A percentile compares a stretch with the other conserved stretches of the same genome.
phyloP scores from a whole-genome alignment of 2,329 filamentous ascomycete genomes.

The Colletotrichum kahawae region DNA sequence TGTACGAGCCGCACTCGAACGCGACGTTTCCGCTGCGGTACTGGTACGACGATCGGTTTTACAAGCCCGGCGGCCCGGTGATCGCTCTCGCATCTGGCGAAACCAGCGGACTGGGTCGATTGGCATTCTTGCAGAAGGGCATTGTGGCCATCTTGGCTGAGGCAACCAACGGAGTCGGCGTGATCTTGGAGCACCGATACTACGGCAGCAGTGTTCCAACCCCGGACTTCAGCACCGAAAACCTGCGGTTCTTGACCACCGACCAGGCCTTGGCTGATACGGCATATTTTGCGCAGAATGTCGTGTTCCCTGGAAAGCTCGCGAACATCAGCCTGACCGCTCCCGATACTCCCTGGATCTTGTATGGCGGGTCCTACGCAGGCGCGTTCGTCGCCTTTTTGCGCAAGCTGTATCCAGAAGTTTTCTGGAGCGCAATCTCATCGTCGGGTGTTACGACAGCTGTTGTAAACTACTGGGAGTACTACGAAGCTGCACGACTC shows the following conservation, averaged over 20 bases:
- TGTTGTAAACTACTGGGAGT: constrained; percentile 77
- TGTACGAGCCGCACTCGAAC: constrained; percentile 78
- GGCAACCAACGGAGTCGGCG: constrained; percentile 75
- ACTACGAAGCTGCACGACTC: constrained; percentile 55
- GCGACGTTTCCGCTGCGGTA: constrained; percentile 75
- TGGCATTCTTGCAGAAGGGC: constrained; percentile 78
- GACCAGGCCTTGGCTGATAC: constrained; percentile 83
- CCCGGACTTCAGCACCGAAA: constrained; percentile 67
- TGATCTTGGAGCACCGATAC: constrained; percentile 87
- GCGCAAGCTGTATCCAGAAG: constrained; percentile 76
- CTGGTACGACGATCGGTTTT: constrained; percentile 81
- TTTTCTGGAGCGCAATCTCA: constrained; percentile 80
- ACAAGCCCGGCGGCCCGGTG: constrained; percentile 79
- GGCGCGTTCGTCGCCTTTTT: constrained; percentile 80
- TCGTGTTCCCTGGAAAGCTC: constrained; percentile 69
- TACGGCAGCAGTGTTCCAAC: constrained; percentile 80
- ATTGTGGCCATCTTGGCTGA: constrained; percentile 74
- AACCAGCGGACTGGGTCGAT: constrained; percentile 62
- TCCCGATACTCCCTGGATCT: constrained; percentile 71
- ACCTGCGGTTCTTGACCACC: constrained; percentile 80
- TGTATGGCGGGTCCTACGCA: constrained; percentile 85
- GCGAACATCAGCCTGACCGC: constrained; percentile 71
- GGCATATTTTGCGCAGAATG: constrained; percentile 78
- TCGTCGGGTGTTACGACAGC: constrained; percentile 81
- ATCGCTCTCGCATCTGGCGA: constrained; percentile 80